Conservation (phyloP, 495 filamentous ascomycete genomes). For the Neurospora intermedia region DNA sequence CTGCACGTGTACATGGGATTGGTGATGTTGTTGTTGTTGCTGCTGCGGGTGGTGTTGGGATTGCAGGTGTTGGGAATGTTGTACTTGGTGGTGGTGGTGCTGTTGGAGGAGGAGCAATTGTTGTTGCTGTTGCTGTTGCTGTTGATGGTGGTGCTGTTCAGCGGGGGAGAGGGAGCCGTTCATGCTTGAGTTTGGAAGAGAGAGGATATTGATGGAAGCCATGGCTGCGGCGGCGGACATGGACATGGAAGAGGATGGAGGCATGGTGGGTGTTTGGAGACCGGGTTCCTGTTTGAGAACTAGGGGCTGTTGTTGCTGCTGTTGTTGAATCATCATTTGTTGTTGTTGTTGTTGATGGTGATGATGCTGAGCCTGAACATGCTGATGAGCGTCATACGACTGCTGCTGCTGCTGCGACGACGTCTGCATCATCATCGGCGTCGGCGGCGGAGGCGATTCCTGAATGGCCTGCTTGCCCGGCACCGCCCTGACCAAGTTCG, state of each 20-base stretch:
- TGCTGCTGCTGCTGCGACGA: neutral
- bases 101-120: neutral
- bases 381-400: neutral
- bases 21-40: no score
- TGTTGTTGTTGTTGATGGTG: conserved; percentile 7
- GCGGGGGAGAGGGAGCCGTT: neutral
- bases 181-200: neutral
- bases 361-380: neutral
- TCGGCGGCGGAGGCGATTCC: conserved; percentile 17
- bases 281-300: conserved; percentile 1
- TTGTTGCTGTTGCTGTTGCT: neutral
- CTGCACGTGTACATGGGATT: no score
- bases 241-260: neutral
- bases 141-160: neutral
- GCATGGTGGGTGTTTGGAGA: neutral
- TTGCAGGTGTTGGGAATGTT: no score
- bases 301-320: neutral
- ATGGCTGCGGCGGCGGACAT: neutral
- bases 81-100: neutral
- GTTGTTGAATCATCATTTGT: neutral
- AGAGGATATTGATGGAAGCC: neutral
- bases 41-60: no score
- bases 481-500: conserved; percentile 21
- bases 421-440: neutral
- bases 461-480: conserved; percentile 29